phyloP scores from a whole-genome alignment of 495 filamentous ascomycete species.

The Tuber umbilicatum region DNA sequence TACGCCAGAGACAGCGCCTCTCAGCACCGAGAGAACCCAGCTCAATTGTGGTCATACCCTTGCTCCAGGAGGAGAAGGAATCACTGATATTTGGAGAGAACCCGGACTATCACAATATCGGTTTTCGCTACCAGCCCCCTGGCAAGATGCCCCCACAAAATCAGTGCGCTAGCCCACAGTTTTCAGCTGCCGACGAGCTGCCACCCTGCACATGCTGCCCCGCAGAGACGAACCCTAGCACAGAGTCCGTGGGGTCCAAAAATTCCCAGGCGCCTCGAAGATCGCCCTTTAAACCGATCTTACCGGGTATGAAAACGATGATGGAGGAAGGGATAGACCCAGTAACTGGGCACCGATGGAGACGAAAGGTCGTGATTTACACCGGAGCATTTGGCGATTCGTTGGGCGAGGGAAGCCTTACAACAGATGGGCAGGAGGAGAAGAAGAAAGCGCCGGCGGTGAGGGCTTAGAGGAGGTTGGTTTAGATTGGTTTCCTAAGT shows the following conservation, averaged over 20 bases:
- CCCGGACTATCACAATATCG: conserved; percentile 24
- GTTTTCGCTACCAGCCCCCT: background rate
- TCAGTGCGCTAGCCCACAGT: background rate
- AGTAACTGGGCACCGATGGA: conserved; percentile 27
- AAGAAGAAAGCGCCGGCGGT: background rate
- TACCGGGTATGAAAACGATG: conserved; percentile 33
- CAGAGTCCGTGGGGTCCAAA: background rate
- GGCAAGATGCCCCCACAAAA: background rate
- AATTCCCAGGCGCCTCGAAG: conserved; percentile 4
- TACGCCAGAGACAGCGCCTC: conserved; percentile 9
- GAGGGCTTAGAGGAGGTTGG: background rate
- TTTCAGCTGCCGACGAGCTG: background rate
- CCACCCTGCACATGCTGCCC: background rate
- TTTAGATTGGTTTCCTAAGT: background rate
- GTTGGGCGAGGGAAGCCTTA: background rate
- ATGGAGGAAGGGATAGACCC: conserved; percentile 32
- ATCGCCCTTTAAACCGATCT: conserved; percentile 30
- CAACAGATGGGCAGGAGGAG: background rate
- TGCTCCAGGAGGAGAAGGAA: conserved; percentile 4
- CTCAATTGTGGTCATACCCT: background rate
- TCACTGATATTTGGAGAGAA: conserved; percentile 28
- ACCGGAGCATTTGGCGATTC: conserved; percentile 8
- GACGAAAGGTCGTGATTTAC: conserved; percentile 29
- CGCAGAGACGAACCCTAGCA: background rate
- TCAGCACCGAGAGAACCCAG: background rate